A percentile compares a stretch with the other conserved stretches of the same genome.
Evolutionary conservation across 2,329 filamentous ascomycete species (phyloP).

Genomic region (Dactylellina leptospora): DNA sequence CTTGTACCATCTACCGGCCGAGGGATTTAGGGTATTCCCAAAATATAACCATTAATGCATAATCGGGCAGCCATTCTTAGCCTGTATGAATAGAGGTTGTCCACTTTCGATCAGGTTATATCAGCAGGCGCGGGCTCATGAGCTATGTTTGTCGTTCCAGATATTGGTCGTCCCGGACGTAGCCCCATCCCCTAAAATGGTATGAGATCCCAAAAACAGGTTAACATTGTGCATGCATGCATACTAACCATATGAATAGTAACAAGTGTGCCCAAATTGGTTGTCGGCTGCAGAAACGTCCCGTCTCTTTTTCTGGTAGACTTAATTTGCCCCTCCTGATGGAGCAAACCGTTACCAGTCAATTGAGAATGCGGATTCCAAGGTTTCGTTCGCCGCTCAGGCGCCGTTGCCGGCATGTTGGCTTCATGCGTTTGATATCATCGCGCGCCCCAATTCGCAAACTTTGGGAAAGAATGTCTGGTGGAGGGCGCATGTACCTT

Average conservation of each 20-base stretch:
- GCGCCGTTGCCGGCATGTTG: not conserved
- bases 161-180: not conserved
- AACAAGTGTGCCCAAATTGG: not conserved
- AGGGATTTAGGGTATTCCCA: no score
- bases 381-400: not conserved
- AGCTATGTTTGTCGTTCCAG: no score
- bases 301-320: not conserved
- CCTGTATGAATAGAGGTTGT: no score
- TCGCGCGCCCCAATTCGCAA: no score
- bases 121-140: no score
- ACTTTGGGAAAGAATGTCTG: not conserved
- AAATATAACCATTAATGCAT: no score
- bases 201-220: not conserved
- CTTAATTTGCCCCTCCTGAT: conserved; percentile 5
- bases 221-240: not conserved
- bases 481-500: not conserved
- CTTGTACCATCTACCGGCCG: no score
- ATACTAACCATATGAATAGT: not conserved
- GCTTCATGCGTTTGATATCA: not conserved
- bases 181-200: no score
- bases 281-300: conserved; percentile 10
- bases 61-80: no score
- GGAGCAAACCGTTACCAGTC: not conserved
- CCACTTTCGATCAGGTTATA: no score
- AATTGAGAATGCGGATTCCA: not conserved